Percentiles rank a stretch among this genome's conserved stretches.
Conservation (phyloP, 1,139 yeast genomes). For the Magnusiomyces fungicola region DNA sequence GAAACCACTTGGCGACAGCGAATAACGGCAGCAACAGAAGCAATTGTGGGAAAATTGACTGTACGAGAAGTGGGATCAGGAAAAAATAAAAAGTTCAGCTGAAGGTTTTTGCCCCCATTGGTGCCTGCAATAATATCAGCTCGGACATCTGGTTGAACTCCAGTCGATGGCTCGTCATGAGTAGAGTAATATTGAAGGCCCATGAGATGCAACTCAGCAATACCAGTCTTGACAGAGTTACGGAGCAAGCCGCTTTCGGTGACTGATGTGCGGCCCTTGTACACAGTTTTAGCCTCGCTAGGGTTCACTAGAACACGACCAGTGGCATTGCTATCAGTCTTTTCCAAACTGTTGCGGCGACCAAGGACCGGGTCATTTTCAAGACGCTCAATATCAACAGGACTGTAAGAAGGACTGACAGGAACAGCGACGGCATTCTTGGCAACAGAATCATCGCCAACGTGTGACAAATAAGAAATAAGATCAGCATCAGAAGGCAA, state of each 20-base stretch:
- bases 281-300: neutral
- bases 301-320: neutral
- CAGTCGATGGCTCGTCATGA: neutral
- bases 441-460: neutral
- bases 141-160: neutral
- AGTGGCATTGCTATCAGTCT: neutral
- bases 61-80: conserved; percentile 7
- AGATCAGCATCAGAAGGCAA: neutral
- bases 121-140: neutral
- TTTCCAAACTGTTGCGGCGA: neutral
- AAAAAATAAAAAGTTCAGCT: conserved; percentile 10
- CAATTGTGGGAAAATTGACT: neutral
- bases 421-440: neutral
- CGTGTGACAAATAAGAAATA: neutral
- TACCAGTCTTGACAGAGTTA: conserved; percentile 6
- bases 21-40: neutral
- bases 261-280: neutral
- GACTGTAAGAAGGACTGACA: conserved; percentile 1
- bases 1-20: conserved; percentile 1
- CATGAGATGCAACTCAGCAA: conserved; percentile 13
- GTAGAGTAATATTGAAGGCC: conserved; percentile 10
- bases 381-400: neutral
- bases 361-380: neutral
- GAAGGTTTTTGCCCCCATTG: neutral
- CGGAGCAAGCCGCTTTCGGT: conserved; percentile 6